A percentile compares a stretch with the other conserved stretches of the same genome.
These are phyloP conservation scores for Puccinellia tenuiflora DNA, from an alignment of 176 grass and related monocot species.

Conservation along the genomic window DNA sequence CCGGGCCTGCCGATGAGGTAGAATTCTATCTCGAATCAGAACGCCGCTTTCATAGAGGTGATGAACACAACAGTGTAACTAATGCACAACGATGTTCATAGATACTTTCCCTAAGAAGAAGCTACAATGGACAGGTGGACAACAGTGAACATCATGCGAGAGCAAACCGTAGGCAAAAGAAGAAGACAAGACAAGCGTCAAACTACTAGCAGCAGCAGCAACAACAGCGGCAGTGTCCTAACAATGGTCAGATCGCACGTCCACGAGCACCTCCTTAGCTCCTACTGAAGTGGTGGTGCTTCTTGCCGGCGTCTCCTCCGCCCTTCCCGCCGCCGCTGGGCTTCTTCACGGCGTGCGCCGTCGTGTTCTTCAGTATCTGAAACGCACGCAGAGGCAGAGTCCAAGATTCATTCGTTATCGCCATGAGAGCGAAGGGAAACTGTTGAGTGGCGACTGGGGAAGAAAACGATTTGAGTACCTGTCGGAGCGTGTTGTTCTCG, in stretches of 20 bases:
- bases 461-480: slow-evolving; percentile 10
- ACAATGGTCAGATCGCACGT: slow-evolving; percentile 42
- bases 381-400: no score
- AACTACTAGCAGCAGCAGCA: slow-evolving; percentile 21
- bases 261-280: slow-evolving; percentile 4
- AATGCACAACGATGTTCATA: slow-evolving; percentile 16
- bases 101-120: not conserved
- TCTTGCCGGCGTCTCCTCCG: slow-evolving; percentile 39
- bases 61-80: not conserved
- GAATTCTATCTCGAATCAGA: not conserved
- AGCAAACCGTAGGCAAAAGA: not conserved
- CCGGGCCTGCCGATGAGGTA: no score
- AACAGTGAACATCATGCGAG: not conserved
- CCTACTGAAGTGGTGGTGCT: slow-evolving; percentile 50
- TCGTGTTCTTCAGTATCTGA: slow-evolving; percentile 92
- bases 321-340: slow-evolving; percentile 18
- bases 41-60: not conserved
- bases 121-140: not conserved
- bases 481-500: slow-evolving; percentile 91
- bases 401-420: not conserved
- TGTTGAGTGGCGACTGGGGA: not conserved
- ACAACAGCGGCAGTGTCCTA: slow-evolving; percentile 8
- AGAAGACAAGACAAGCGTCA: not conserved
- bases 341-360: slow-evolving; percentile 54
- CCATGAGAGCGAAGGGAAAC: not conserved